Evolutionary conservation across 2,329 filamentous ascomycete species (phyloP).

Genomic region (Mycosphaerella arachidis): DNA sequence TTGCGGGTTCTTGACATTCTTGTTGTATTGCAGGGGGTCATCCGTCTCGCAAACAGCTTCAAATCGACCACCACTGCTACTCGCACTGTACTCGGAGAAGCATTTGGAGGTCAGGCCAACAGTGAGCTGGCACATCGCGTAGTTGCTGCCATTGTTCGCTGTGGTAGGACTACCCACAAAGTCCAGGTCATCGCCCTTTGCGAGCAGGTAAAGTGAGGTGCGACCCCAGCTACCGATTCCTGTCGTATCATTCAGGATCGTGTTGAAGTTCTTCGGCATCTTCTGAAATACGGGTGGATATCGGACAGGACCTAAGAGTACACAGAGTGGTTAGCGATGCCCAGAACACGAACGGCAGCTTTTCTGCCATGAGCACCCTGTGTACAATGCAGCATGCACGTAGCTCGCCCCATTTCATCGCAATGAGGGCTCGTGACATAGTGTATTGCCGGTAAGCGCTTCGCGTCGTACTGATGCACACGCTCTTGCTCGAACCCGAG

Average conservation of each 20-base stretch:
- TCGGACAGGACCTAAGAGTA: not conserved
- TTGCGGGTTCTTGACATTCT: conserved; percentile 50
- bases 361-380: too few relatives aligned
- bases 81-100: conserved; percentile 53
- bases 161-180: not conserved
- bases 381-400: too few relatives aligned
- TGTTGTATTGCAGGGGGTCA: conserved; percentile 54
- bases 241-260: conserved; percentile 54
- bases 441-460: too few relatives aligned
- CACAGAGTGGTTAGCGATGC: too few relatives aligned
- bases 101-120: conserved; percentile 62
- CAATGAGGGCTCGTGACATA: too few relatives aligned
- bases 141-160: conserved; percentile 38
- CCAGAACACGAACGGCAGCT: too few relatives aligned
- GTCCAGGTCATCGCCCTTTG: conserved; percentile 38
- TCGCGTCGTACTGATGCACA: too few relatives aligned
- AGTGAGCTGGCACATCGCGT: conserved; percentile 64
- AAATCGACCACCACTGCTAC: conserved; percentile 53
- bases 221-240: conserved; percentile 31
- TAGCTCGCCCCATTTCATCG: too few relatives aligned
- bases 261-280: conserved; percentile 50
- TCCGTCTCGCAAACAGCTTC: conserved; percentile 57
- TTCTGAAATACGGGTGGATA: not conserved
- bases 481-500: too few relatives aligned
- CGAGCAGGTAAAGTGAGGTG: conserved; percentile 63